Conservation (phyloP, 768 basidiomycete genomes). For the Tylopilus vinaceipallidus region DNA sequence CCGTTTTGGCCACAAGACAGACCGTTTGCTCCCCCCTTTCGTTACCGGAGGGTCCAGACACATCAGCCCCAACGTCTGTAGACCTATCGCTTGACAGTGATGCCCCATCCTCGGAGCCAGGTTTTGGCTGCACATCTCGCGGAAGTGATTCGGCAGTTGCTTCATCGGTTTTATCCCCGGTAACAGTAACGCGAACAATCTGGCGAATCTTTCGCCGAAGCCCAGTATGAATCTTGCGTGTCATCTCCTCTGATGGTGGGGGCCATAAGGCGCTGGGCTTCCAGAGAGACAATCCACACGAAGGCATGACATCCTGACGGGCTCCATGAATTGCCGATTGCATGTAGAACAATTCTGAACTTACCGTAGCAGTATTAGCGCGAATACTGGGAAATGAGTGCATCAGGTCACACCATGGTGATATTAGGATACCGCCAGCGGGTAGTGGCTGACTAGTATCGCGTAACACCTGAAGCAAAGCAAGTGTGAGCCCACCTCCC, state of each 20-base stretch:
- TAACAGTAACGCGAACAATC: constrained; percentile 40
- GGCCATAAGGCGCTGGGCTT: constrained; percentile 81
- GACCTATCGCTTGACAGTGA: constrained; percentile 31
- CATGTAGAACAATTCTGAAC: constrained; percentile 13
- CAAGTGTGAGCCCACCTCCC: constrained; percentile 83
- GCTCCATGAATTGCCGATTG: neutral
- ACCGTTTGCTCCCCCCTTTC: constrained; percentile 44
- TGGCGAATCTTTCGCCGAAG: constrained; percentile 63
- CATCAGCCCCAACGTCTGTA: constrained; percentile 49
- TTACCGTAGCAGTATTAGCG: constrained; percentile 78
- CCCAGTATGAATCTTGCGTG: constrained; percentile 51
- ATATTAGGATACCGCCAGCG: constrained; percentile 85
- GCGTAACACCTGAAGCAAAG: constrained; percentile 83
- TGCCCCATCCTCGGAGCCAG: constrained; percentile 1
- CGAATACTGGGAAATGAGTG: constrained; percentile 93
- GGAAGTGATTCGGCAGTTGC: neutral
- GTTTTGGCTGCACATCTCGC: constrained; percentile 12
- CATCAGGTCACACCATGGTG: constrained; percentile 92
- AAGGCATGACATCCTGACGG: constrained; percentile 72
- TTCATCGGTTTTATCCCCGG: constrained; percentile 11
- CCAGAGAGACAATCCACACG: constrained; percentile 73
- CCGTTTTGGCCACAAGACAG: constrained; percentile 41
- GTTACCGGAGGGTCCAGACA: constrained; percentile 40
- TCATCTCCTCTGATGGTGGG: constrained; percentile 66
- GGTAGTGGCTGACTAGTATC: constrained; percentile 80